A percentile compares a stretch with the other conserved stretches of the same genome.
phyloP scores from a whole-genome alignment of 176 grass and related monocot species.

The Hsuehochloa calcarea region DNA sequence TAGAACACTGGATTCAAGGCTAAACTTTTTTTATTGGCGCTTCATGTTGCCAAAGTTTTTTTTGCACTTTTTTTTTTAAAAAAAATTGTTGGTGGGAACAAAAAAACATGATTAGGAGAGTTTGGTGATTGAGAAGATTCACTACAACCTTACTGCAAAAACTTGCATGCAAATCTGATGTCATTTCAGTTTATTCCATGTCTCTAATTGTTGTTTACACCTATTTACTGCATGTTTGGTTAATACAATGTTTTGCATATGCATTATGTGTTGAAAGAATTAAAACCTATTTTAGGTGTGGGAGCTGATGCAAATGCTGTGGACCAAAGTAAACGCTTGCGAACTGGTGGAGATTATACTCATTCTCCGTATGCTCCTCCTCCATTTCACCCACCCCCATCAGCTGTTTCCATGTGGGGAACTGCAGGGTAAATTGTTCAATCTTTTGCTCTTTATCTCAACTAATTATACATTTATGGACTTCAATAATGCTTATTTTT shows the following conservation, averaged over 20 bases:
- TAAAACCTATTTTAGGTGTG: constrained; percentile 54
- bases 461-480: neutral
- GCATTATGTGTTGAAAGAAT: neutral
- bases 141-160: neutral
- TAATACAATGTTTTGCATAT: neutral
- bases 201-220: neutral
- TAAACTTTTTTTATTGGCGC: neutral
- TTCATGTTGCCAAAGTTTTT: neutral
- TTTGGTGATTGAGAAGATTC: neutral
- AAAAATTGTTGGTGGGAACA: neutral
- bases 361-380: constrained; percentile 75
- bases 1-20: neutral
- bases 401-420: constrained; percentile 89
- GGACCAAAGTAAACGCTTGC: constrained; percentile 90
- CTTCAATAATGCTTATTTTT: constrained; percentile 22
- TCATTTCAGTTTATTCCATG: neutral
- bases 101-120: neutral
- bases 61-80: neutral
- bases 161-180: neutral
- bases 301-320: constrained; percentile 68
- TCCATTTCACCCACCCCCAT: constrained; percentile 76
- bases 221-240: neutral
- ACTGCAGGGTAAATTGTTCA: constrained; percentile 57
- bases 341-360: constrained; percentile 85
- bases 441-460: constrained; percentile 18